Percentiles rank a stretch among this genome's conserved stretches.
Conservation (phyloP, 2,329 filamentous ascomycete species). For the Botrytis sinoallii region DNA sequence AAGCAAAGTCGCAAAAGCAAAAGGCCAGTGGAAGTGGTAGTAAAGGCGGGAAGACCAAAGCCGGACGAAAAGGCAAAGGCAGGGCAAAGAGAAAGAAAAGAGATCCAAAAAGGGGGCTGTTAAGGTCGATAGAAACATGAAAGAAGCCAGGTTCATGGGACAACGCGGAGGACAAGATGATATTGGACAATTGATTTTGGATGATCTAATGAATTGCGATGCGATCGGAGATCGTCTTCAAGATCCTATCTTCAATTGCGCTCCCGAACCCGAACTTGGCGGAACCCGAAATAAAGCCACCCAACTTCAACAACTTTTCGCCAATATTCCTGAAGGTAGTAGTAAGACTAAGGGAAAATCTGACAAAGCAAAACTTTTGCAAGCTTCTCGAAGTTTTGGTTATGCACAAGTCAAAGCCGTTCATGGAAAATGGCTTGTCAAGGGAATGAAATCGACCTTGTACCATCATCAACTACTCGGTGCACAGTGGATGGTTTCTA, state of each 20-base stretch:
- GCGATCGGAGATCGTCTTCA: slow-evolving; percentile 28
- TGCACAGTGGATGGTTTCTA: slow-evolving; percentile 51
- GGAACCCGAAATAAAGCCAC: slow-evolving; percentile 24
- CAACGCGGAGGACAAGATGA: slow-evolving; percentile 21
- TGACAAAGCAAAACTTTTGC: slow-evolving; percentile 41
- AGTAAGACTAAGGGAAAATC: slow-evolving; percentile 22
- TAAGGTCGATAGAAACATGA: slow-evolving; percentile 15
- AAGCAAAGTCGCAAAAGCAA: slow-evolving; percentile 27
- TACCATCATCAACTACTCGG: slow-evolving; percentile 51
- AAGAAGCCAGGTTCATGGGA: background rate
- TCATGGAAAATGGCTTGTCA: slow-evolving; percentile 43
- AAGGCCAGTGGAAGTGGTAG: slow-evolving; percentile 6
- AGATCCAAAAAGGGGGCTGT: slow-evolving; percentile 9
- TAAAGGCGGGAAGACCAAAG: slow-evolving; percentile 11
- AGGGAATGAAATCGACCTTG: slow-evolving; percentile 47
- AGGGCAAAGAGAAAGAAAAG: slow-evolving; percentile 12
- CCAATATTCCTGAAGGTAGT: slow-evolving; percentile 30
- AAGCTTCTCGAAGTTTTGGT: slow-evolving; percentile 45
- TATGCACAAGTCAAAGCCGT: slow-evolving; percentile 37
- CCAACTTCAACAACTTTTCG: slow-evolving; percentile 32
- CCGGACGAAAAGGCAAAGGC: slow-evolving; percentile 21
- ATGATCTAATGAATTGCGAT: slow-evolving; percentile 26
- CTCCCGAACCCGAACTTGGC: slow-evolving; percentile 26
- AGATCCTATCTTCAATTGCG: slow-evolving; percentile 27
- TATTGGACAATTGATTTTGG: slow-evolving; percentile 27